Conservation (phyloP, 371 early-diverging fungal species). For the Blakeslea trispora region DNA sequence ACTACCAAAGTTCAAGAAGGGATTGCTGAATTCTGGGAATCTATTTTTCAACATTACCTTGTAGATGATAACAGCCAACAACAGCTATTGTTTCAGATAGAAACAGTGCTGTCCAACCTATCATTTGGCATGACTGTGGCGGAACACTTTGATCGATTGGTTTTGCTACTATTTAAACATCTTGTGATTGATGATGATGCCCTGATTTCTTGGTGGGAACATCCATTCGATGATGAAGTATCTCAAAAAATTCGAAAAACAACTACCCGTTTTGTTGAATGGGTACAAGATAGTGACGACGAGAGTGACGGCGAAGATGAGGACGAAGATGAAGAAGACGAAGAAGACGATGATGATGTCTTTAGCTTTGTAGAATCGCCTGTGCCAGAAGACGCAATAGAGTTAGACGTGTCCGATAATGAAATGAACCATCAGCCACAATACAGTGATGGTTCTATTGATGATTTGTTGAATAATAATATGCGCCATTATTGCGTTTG, state of each 20-base stretch:
- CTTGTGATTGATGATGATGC: conserved; percentile 49
- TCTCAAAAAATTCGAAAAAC: conserved; percentile 14
- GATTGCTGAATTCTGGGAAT: conserved; percentile 44
- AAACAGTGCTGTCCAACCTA: conserved; percentile 8
- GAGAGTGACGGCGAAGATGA: conserved; percentile 20
- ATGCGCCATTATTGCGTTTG: conserved; percentile 21
- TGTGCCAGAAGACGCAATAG: conserved; percentile 19
- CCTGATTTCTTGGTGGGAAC: conserved; percentile 40
- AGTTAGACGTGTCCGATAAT: conserved; percentile 24
- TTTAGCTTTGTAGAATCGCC: conserved; percentile 17
- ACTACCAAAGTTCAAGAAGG: conserved; percentile 29
- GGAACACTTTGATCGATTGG: conserved; percentile 38
- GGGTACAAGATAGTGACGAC: conserved; percentile 21
- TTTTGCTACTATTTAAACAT: conserved; percentile 45
- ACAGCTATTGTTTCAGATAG: conserved; percentile 35
- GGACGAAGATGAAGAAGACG: conserved; percentile 16
- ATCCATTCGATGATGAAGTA: conserved; percentile 8
- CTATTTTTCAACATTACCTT: conserved; percentile 37
- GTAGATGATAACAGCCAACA: conserved; percentile 32
- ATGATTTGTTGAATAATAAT: conserved; percentile 10
- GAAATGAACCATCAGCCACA: conserved; percentile 2
- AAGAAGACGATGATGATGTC: conserved; percentile 12
- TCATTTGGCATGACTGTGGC: conserved; percentile 9
- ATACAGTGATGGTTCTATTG: conserved; percentile 8
- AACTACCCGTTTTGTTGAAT: conserved; percentile 21